Conservation (phyloP, 2,329 filamentous ascomycete species). For the Beauveria varroae region DNA sequence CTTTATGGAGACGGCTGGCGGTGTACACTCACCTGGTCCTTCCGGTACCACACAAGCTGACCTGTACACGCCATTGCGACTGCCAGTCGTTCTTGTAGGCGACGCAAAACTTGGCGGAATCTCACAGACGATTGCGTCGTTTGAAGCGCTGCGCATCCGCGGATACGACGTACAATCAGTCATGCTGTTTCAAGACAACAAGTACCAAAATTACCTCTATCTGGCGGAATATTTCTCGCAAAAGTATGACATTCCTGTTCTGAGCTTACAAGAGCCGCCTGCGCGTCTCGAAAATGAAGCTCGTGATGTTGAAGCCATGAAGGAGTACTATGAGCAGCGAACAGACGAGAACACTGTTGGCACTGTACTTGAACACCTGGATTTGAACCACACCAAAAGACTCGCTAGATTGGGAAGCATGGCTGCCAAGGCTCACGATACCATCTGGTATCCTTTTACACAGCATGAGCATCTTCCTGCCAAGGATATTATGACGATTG, state of each 20-base stretch:
- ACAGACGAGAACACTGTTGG: slow-evolving; percentile 31
- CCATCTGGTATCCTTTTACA: slow-evolving; percentile 84
- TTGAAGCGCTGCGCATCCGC: slow-evolving; percentile 67
- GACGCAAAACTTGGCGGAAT: slow-evolving; percentile 74
- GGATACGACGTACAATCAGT: slow-evolving; percentile 70
- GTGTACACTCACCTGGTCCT: slow-evolving; percentile 71
- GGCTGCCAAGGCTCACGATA: slow-evolving; percentile 49
- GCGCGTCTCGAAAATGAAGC: slow-evolving; percentile 27
- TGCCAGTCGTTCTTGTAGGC: slow-evolving; percentile 66
- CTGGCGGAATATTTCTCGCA: slow-evolving; percentile 59
- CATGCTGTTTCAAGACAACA: slow-evolving; percentile 57
- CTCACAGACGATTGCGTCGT: slow-evolving; percentile 70
- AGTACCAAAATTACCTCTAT: slow-evolving; percentile 63
- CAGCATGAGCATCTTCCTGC: slow-evolving; percentile 61
- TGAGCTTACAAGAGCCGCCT: slow-evolving; percentile 54
- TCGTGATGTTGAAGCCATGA: slow-evolving; percentile 51
- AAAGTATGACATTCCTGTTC: slow-evolving; percentile 48
- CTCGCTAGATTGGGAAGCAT: slow-evolving; percentile 54
- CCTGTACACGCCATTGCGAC: slow-evolving; percentile 64
- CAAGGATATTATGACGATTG: slow-evolving; percentile 63
- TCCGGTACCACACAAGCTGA: slow-evolving; percentile 72
- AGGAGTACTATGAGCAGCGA: slow-evolving; percentile 52
- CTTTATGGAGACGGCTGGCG: slow-evolving; percentile 74
- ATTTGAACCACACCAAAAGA: slow-evolving; percentile 45
- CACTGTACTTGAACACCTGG: slow-evolving; percentile 42